Evolutionary conservation across 257 asterid species (phyloP), one percentile per base, ranked within the genome.

Genomic region (Plectranthus barbatus): DNA sequence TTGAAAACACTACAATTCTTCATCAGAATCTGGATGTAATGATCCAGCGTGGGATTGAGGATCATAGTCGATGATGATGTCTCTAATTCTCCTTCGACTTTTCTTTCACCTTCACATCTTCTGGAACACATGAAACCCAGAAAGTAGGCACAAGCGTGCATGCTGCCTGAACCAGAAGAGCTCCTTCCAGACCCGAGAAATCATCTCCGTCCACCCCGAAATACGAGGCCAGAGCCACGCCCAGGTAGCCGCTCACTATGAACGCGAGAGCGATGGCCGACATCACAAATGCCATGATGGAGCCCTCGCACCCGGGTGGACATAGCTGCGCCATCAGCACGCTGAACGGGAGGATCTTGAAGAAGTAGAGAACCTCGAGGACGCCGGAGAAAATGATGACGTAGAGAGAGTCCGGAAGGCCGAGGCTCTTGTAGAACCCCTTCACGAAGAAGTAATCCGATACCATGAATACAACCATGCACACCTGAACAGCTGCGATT

Each of bases 281-380:
- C 95, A 81, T 87, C 31, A 81, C 88, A 57, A 93, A 85, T 0
- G 99, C 97, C 97, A 93, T 90, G 1, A 90, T 81, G 2, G 99
- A 93, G 10, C 99, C 99, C 70, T 90, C 99, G 6, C 86, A 85
- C 12, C 99, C 97, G 0, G 83, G 81, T 1, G 99, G 97, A 31
- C 99, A 93, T 13, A 84, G 91, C 60, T 86, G 83, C 0, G 96
- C 96, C 91, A 93, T 81, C 49, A 90, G 55, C 24, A 93, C 96
- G 17, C 45, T 74, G 49, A 87, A 90, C 0, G 99, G 99, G 42
- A 93, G 78, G 53, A 87, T 81, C 90, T 86, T 93, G 80, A 84
- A 87, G 74, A 90, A 85, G 67, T 77, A 81, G 7, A 86, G 53
- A 24, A 85, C 88, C 84, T 93, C 99, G 9, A 87, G 81, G 75